phyloP scores from a whole-genome alignment of 2,329 filamentous ascomycete species.

The Stemphylium lycopersici region DNA sequence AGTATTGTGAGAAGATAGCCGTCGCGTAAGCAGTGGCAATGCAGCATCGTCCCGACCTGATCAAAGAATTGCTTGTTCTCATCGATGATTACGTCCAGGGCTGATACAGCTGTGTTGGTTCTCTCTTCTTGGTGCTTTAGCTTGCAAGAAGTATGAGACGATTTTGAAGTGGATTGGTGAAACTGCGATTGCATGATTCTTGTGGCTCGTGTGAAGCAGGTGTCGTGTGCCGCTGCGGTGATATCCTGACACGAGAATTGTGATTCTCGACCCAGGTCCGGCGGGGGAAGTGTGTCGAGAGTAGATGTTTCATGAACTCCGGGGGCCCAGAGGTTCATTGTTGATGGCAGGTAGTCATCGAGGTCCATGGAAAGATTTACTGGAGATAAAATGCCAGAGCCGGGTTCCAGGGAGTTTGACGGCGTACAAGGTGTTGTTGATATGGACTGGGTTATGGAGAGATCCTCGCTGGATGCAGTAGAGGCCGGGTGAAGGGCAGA shows the following conservation, averaged over 20 bases:
- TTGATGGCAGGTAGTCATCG: neutral
- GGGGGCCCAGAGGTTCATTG: neutral
- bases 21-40: neutral
- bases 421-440: neutral
- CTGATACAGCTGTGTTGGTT: neutral
- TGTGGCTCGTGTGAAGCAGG: neutral
- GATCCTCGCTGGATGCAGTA: neutral
- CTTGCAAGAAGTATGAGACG: neutral
- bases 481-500: neutral
- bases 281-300: neutral
- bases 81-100: neutral
- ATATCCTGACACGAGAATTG: neutral
- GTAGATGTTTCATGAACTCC: neutral
- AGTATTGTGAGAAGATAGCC: neutral
- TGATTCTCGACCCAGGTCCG: neutral
- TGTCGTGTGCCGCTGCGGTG: neutral
- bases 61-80: neutral
- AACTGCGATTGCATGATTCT: neutral
- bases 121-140: neutral
- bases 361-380: neutral
- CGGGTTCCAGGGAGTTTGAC: neutral
- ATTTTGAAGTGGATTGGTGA: neutral
- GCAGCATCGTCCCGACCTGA: neutral
- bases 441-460: neutral
- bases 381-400: neutral